Percentiles rank a stretch among this genome's conserved stretches.
Conservation (phyloP, 805 yeast species). For the Teunomyces tritomae region DNA sequence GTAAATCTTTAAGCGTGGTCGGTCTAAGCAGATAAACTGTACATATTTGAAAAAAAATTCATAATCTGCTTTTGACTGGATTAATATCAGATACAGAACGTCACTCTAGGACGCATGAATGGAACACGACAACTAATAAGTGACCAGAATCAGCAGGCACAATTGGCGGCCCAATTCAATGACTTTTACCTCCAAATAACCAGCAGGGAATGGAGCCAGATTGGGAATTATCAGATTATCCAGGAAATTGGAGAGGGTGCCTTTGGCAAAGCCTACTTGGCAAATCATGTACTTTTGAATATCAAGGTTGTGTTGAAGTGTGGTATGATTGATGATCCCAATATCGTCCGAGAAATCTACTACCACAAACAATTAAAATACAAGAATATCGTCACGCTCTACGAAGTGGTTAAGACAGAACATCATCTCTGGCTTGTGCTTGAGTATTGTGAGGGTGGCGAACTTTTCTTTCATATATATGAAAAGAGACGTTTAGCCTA, state of each 20-base stretch:
- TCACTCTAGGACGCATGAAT: constrained; percentile 13
- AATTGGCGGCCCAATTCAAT: constrained; percentile 64
- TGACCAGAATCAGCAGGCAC: constrained; percentile 45
- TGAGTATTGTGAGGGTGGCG: constrained; percentile 86
- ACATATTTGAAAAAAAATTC: background rate
- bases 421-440: constrained; percentile 79
- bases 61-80: background rate
- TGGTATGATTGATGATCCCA: constrained; percentile 74
- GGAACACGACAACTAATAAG: constrained; percentile 13
- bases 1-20: background rate
- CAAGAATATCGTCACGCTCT: constrained; percentile 77
- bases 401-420: constrained; percentile 83
- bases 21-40: background rate
- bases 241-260: constrained; percentile 87
- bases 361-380: constrained; percentile 83
- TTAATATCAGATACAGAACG: background rate
- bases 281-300: constrained; percentile 70
- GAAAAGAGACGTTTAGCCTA: constrained; percentile 48
- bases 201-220: constrained; percentile 51
- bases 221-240: constrained; percentile 77
- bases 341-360: constrained; percentile 84
- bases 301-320: constrained; percentile 80
- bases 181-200: constrained; percentile 47
- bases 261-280: constrained; percentile 88
- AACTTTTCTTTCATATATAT: constrained; percentile 65